Percentiles rank a stretch among this genome's conserved stretches.
Conservation (phyloP, 139 green algal species). For the Coccomyxa sp. region DNA sequence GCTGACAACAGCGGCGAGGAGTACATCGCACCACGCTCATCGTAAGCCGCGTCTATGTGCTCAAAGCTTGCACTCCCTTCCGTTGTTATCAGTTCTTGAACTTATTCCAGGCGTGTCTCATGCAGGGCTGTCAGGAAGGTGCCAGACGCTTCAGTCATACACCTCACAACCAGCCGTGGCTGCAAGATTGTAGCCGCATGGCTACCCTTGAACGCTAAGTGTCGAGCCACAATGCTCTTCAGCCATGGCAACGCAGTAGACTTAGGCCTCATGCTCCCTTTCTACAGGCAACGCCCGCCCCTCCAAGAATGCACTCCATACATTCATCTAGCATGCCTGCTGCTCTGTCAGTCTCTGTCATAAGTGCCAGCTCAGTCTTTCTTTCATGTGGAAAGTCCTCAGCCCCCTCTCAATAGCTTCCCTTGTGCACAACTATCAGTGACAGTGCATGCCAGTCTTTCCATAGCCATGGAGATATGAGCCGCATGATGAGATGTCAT, state of each 20-base stretch:
- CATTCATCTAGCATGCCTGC: not conserved
- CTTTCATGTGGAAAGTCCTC: no score
- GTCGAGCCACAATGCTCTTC: slow-evolving; percentile 72
- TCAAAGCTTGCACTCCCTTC: not conserved
- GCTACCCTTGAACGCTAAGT: slow-evolving; percentile 33
- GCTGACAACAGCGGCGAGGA: not conserved
- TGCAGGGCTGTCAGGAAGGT: slow-evolving; percentile 25
- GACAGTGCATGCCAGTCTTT: no score
- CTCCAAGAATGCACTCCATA: not conserved
- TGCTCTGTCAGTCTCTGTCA: no score
- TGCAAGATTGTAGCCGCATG: slow-evolving; percentile 52
- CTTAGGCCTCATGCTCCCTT: slow-evolving; percentile 83
- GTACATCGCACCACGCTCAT: not conserved
- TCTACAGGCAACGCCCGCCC: slow-evolving; percentile 50
- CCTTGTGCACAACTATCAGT: no score
- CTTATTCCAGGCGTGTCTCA: not conserved
- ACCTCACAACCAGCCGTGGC: slow-evolving; percentile 23
- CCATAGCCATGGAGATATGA: no score
- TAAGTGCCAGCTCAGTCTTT: no score
- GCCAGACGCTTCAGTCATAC: slow-evolving; percentile 28
- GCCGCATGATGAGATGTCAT: no score
- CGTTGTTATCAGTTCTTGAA: not conserved
- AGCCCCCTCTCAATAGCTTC: no score
- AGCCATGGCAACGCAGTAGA: slow-evolving; percentile 93
- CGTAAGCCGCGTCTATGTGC: not conserved